Evolutionary conservation across 345 rosid genomes (phyloP).

Genomic region (Balakata baccata): DNA sequence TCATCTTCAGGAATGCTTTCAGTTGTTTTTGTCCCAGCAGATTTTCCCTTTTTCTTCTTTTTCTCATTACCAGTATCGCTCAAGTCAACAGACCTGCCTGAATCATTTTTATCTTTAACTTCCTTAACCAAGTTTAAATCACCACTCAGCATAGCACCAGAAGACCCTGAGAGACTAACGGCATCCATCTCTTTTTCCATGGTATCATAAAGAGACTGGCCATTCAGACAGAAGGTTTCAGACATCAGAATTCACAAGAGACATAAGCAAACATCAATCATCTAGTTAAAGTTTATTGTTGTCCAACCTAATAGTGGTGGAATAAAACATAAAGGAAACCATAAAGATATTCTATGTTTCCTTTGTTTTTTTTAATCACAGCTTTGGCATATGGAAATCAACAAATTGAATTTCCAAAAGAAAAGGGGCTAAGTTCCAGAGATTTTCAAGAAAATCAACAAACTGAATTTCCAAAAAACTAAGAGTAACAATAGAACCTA

Average conservation of each 20-base stretch:
- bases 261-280: neutral
- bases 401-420: neutral
- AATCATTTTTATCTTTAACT: conserved; percentile 42
- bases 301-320: neutral
- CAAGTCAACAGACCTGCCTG: conserved; percentile 45
- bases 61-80: conserved; percentile 49
- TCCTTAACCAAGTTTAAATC: conserved; percentile 35
- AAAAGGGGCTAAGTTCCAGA: neutral
- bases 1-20: conserved; percentile 59
- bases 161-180: conserved; percentile 50
- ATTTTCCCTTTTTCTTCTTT: conserved; percentile 80
- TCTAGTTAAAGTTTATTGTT: neutral
- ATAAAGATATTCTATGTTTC: neutral
- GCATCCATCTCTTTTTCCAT: conserved; percentile 73
- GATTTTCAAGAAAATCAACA: neutral
- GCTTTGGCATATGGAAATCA: neutral
- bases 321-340: neutral
- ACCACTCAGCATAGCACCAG: conserved; percentile 30
- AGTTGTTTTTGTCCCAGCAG: conserved; percentile 48
- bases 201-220: conserved; percentile 67
- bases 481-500: neutral
- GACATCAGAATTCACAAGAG: conserved; percentile 22
- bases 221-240: conserved; percentile 23
- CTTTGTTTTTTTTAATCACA: neutral
- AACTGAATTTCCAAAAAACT: neutral